A percentile compares a stretch with the other conserved stretches of the same genome.
phyloP scores from a whole-genome alignment of 192 early-diverging fungal species.

The Podila horticola region DNA sequence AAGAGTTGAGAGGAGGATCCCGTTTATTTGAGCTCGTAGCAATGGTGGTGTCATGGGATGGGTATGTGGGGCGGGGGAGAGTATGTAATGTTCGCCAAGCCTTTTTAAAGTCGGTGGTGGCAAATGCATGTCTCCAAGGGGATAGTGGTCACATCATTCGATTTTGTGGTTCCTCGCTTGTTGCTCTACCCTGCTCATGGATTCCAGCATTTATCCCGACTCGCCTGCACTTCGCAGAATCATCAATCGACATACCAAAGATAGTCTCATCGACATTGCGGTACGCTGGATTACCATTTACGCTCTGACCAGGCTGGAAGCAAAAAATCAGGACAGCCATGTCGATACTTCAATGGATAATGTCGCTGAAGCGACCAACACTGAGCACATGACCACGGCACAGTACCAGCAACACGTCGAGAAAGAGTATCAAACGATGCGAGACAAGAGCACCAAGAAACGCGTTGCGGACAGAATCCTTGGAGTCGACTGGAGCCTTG shows the following conservation, averaged over 20 bases:
- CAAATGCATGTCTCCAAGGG: too few species aligned
- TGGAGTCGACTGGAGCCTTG: constrained; percentile 27
- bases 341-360: constrained; percentile 15
- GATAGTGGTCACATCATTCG: too few species aligned
- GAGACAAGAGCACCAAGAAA: constrained; percentile 18
- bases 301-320: constrained; percentile 13
- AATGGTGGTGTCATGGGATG: neutral
- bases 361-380: neutral
- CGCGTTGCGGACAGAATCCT: constrained; percentile 31
- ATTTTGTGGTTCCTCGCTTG: neutral
- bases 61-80: too few species aligned
- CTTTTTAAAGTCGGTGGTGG: too few species aligned
- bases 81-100: too few species aligned
- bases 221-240: constrained; percentile 44
- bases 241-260: constrained; percentile 52
- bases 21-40: constrained; percentile 38
- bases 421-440: constrained; percentile 20
- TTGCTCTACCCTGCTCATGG: constrained; percentile 7
- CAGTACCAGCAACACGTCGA: constrained; percentile 13
- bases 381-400: neutral
- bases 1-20: constrained; percentile 41
- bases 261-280: constrained; percentile 40
- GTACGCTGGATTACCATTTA: constrained; percentile 42
- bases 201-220: constrained; percentile 12
- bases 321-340: constrained; percentile 11